Percentiles rank a stretch among this genome's conserved stretches.
phyloP scores from a whole-genome alignment of 2,329 filamentous ascomycete species.

The Apiospora malaysiana region DNA sequence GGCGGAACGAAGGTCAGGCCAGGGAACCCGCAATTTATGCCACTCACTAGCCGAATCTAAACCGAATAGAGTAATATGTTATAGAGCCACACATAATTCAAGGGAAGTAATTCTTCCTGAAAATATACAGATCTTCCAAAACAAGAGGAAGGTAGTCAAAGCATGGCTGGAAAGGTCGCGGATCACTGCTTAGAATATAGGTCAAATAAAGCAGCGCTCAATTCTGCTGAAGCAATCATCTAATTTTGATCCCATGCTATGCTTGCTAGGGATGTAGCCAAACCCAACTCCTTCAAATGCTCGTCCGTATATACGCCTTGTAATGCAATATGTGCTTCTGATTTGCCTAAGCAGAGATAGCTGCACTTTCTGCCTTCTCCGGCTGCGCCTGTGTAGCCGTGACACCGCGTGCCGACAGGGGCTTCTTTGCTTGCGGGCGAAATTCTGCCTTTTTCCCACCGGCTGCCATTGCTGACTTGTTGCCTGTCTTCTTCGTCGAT shows the following conservation, averaged over 20 bases:
- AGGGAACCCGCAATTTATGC: not conserved
- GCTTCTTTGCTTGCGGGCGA: constrained; percentile 33
- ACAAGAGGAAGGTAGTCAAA: not conserved
- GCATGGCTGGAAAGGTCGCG: not conserved
- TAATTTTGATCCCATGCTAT: not conserved
- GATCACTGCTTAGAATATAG: too few relatives aligned
- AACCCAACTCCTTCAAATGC: constrained; percentile 12
- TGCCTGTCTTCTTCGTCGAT: constrained; percentile 35
- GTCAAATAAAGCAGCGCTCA: not conserved
- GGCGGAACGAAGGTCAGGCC: not conserved
- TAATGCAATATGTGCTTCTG: not conserved
- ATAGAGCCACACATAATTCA: not conserved
- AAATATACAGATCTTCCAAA: not conserved
- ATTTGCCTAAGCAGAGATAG: constrained; percentile 18
- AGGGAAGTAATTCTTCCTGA: not conserved
- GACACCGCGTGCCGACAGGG: constrained; percentile 40
- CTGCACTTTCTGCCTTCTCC: constrained; percentile 22
- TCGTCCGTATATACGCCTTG: not conserved
- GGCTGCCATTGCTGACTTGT: constrained; percentile 52
- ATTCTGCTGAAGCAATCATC: not conserved
- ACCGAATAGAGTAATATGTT: constrained; percentile 1
- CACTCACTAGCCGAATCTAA: constrained; percentile 11
- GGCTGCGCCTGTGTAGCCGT: constrained; percentile 22
- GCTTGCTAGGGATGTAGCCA: not conserved
- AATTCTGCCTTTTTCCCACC: constrained; percentile 51